A percentile compares a stretch with the other conserved stretches of the same genome.
phyloP scores from a whole-genome alignment of 768 basidiomycete genomes.

The Suillus plorans region DNA sequence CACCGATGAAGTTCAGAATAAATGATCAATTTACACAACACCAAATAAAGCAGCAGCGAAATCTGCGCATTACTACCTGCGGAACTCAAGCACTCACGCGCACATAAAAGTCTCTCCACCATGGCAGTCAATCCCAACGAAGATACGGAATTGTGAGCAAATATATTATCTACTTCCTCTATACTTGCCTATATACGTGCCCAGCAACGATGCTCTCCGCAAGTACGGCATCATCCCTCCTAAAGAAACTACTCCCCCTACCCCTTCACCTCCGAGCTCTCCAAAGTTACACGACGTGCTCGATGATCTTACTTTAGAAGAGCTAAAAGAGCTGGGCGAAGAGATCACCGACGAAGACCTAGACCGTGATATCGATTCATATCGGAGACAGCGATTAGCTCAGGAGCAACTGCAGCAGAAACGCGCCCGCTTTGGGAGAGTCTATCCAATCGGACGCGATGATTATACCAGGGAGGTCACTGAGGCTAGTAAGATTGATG shows the following conservation, averaged over 20 bases:
- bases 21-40: not conserved
- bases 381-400: constrained; percentile 60
- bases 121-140: constrained; percentile 83
- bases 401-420: constrained; percentile 59
- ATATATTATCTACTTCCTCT: not conserved
- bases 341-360: constrained; percentile 76
- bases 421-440: constrained; percentile 73
- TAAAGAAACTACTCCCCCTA: constrained; percentile 60
- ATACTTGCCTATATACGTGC: not conserved
- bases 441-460: constrained; percentile 87
- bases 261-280: constrained; percentile 81
- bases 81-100: not conserved
- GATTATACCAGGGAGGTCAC: constrained; percentile 96
- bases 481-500: constrained; percentile 77
- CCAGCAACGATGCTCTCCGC: constrained; percentile 91
- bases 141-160: constrained; percentile 92
- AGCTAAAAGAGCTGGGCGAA: constrained; percentile 69
- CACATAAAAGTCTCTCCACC: constrained; percentile 3
- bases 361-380: constrained; percentile 68
- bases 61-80: not conserved
- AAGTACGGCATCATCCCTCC: constrained; percentile 91
- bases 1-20: not conserved
- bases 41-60: not conserved
- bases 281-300: constrained; percentile 70
- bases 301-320: constrained; percentile 57